Percentiles rank a stretch among this genome's conserved stretches.
Evolutionary conservation across 140 eudicot genomes (phyloP).

Genomic region (Senecio squalidus): DNA sequence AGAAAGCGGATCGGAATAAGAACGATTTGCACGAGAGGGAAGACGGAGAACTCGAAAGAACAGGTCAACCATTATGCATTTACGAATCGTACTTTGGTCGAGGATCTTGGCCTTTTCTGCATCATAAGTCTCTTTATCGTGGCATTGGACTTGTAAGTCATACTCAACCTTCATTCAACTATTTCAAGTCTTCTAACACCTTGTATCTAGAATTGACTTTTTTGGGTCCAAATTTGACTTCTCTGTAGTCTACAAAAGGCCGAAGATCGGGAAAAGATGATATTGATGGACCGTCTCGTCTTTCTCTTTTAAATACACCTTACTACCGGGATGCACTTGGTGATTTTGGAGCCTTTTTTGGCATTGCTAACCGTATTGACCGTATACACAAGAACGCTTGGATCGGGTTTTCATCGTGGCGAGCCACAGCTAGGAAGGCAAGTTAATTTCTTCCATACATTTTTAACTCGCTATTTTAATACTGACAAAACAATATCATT

Average conservation of each 20-base stretch:
- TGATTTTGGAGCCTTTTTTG: slow-evolving; percentile 90
- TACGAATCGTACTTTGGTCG: slow-evolving; percentile 92
- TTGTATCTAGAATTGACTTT: slow-evolving; percentile 5
- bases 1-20: slow-evolving; percentile 64
- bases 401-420: slow-evolving; percentile 98
- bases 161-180: slow-evolving; percentile 9
- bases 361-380: slow-evolving; percentile 80
- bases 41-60: slow-evolving; percentile 94
- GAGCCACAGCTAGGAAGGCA: slow-evolving; percentile 83
- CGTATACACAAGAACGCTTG: slow-evolving; percentile 88
- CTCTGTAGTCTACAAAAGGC: slow-evolving; percentile 75
- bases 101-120: slow-evolving; percentile 97
- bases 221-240: slow-evolving; percentile 12
- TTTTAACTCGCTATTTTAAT: neutral
- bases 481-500: neutral
- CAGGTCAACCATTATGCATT: slow-evolving; percentile 73
- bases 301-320: slow-evolving; percentile 62
- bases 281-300: slow-evolving; percentile 92
- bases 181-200: neutral
- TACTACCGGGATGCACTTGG: slow-evolving; percentile 71
- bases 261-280: slow-evolving; percentile 79
- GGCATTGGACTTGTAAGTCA: slow-evolving; percentile 93
- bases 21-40: slow-evolving; percentile 92
- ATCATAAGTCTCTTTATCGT: slow-evolving; percentile 68
- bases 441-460: neutral